Evolutionary conservation across 768 basidiomycete species (phyloP), one percentile per base, ranked within the genome.

Genomic region (Tricholoma hemisulphureum): DNA sequence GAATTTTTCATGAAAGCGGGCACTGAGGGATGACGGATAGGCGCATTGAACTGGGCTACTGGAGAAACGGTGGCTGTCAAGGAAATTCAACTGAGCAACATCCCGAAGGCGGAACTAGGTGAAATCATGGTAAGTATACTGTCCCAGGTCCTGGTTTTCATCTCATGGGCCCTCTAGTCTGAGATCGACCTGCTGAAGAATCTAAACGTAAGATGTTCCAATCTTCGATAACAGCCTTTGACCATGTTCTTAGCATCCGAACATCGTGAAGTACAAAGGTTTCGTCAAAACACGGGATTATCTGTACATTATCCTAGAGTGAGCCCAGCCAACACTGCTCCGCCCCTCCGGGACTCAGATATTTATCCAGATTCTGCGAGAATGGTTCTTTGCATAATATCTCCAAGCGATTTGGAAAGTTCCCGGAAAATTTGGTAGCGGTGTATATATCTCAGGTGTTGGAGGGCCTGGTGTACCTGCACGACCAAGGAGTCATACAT

Each of bases 401-500:
- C 66, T 89, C 88, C 73, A 98, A 98, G 73, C 87, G 91, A 49
- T 99, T 98, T 67, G 97, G 97, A 63, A 98, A 98, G 78, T 98
- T 99, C 69, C 97, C 97, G 0, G 97, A 99, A 71, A 91, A 85
- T 63, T 86, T 99, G 18, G 96, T 98, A 24, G 95, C 92, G 0
- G 92, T 98, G 14, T 98, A 98, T 75, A 93, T 98, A 64, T 92
- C 91, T 43, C 97, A 99, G 74, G 93, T 98, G 21, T 81, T 99
- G 28, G 91, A 96, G 66, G 97, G 97, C 1, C 81, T 99, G 31
- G 88, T 95, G 49, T 99, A 99, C 70, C 85, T 99, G 18, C 97
- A 99, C 68, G 96, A 98, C 63, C 96, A 98, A 77, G 97, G 97
- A 79, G 97, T 99, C 60, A 98, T 99, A 65, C 97, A 99, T 71